Evolutionary conservation across 1,284 basidiomycete genomes (phyloP), one percentile per base, ranked within the genome.

Genomic region (Ustanciosporium gigantosporum): DNA sequence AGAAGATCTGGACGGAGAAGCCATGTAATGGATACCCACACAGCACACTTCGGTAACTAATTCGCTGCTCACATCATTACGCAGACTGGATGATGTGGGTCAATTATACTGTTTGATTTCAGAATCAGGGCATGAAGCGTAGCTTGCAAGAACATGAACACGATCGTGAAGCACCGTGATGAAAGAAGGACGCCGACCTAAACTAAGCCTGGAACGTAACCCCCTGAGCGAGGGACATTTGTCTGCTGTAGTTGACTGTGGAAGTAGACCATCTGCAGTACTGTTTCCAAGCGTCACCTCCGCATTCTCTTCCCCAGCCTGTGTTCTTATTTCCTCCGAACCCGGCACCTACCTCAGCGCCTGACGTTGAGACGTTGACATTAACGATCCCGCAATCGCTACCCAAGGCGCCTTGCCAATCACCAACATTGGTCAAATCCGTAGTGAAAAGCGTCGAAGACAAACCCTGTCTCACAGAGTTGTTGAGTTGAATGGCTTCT

Each of bases 241-340:
- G 84, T 74, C 90, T 84, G 24, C 89, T 90, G 80, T 90, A 96
- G 80, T 96, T 97, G 78, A 97, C 82, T 6, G 92, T 96, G 77
- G 89, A 91, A 32, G 89, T 85, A 75, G 88, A 87, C 78, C 77
- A 81, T 27, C 75, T 48, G 47, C 64, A 70, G 52, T 79, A 79
- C 57, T 94, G 90, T 79, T 93, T 93, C 92, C 92, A 96, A 20
- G 92, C 89, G 79, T 96, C 92, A 36, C 92, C 92, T 25, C 92
- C 92, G 14, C 89, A 91, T 80, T 96, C 92, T 46, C 92, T 85
- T n/a, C 93, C 93, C 91, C 90, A 91, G 51, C 81, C 82, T 2
- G 80, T 81, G 29, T 49, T 87, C 85, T 93, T 92, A 82, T 94
- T 94, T 34, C 93, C 92, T 41, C 91, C 91, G 73, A 95, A 95